Percentiles rank a stretch among this genome's conserved stretches.
Evolutionary conservation across 768 basidiomycete genomes (phyloP).

Genomic region (Cytidiella melzeri): DNA sequence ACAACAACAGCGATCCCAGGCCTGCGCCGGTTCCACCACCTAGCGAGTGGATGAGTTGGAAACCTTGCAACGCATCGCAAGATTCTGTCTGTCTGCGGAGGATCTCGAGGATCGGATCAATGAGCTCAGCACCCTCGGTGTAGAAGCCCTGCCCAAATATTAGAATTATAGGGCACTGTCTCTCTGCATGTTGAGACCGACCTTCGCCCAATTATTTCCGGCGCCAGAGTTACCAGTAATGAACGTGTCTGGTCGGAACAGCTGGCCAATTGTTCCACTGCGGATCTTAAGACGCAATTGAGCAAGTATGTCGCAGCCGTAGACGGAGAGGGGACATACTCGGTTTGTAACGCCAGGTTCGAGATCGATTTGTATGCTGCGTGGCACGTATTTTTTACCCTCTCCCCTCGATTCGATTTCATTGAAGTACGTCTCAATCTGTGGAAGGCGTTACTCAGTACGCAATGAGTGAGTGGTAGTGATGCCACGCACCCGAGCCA

Average conservation of each 20-base stretch:
- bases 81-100: constrained; percentile 73
- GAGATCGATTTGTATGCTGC: constrained; percentile 86
- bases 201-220: constrained; percentile 96
- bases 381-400: constrained; percentile 75
- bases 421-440: constrained; percentile 81
- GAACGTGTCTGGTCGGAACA: constrained; percentile 89
- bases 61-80: constrained; percentile 86
- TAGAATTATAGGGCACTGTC: background rate
- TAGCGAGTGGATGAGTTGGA: constrained; percentile 84
- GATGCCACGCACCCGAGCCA: constrained; percentile 51
- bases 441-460: background rate
- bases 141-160: constrained; percentile 37
- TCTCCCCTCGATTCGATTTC: constrained; percentile 48
- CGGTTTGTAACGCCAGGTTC: constrained; percentile 82
- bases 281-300: constrained; percentile 41
- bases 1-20: constrained; percentile 71
- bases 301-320: background rate
- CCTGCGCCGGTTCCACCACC: constrained; percentile 92
- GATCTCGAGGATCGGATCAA: constrained; percentile 81
- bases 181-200: background rate
- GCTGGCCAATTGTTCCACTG: constrained; percentile 58
- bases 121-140: constrained; percentile 93
- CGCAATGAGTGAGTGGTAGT: background rate
- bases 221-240: constrained; percentile 58
- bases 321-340: constrained; percentile 33